Evolutionary conservation across 2,329 filamentous ascomycete genomes (phyloP).

Genomic region (Talaromyces sp.): DNA sequence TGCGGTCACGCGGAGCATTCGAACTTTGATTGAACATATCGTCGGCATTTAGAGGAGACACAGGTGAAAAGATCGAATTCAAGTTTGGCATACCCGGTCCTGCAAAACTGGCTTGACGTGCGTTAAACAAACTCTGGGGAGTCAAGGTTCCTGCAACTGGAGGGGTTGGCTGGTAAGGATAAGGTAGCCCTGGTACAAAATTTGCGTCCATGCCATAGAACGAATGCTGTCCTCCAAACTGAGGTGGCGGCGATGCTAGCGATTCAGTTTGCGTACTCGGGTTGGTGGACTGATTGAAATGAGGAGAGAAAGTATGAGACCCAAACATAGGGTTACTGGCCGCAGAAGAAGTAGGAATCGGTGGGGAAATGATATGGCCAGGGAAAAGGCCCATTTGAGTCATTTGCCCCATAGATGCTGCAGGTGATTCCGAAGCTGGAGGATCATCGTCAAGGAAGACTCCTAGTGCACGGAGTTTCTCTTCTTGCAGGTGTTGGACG

Average conservation of each 20-base stretch:
- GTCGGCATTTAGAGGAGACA: conserved; percentile 60
- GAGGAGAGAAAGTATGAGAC: conserved; percentile 61
- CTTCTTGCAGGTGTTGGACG: conserved; percentile 77
- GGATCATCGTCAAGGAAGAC: conserved; percentile 78
- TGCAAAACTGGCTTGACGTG: conserved; percentile 48
- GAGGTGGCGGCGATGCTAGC: conserved; percentile 67
- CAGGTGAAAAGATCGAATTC: conserved; percentile 57
- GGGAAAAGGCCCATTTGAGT: conserved; percentile 64
- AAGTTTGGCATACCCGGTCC: conserved; percentile 53
- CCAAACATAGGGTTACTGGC: conserved; percentile 64
- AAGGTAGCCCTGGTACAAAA: conserved; percentile 65
- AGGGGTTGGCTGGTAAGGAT: conserved; percentile 62
- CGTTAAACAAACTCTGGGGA: conserved; percentile 43
- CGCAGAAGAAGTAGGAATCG: conserved; percentile 73
- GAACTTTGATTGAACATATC: conserved; percentile 36
- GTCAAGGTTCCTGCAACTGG: conserved; percentile 42
- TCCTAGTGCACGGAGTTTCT: conserved; percentile 86
- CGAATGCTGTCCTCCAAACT: conserved; percentile 57
- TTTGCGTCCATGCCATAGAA: conserved; percentile 57
- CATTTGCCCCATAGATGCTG: conserved; percentile 57
- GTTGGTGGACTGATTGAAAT: conserved; percentile 56
- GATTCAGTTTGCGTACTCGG: conserved; percentile 63
- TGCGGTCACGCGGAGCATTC: conserved; percentile 22
- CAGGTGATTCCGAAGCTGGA: conserved; percentile 63
- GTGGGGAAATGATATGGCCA: conserved; percentile 76